Percentiles rank a stretch among this genome's conserved stretches.
These are phyloP conservation scores for barley (Hordeum vulgare) DNA, from an alignment of 176 grass and related monocot genomes.

Conservation along the genomic window MorexV3_pseudomolecules_assembly NC_058522.1:527205937-527206436, in stretches of 20 bases:
- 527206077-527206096: neutral
- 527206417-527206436: conserved; percentile 99
- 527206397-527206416: conserved; percentile 97
- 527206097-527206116: neutral
- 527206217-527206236: neutral
- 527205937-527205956: neutral
- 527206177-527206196: neutral
- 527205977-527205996: neutral
- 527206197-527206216: neutral
- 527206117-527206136: neutral
- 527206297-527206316: neutral
- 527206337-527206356: neutral
- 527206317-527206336: neutral
- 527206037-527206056: neutral
- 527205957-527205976: neutral
- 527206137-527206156: neutral
- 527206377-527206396: conserved; percentile 97
- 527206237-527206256: neutral
- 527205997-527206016: conserved; percentile 8
- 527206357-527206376: conserved; percentile 34
- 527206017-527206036: neutral
- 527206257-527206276: neutral
- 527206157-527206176: neutral
- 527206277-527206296: neutral
- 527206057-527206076: neutral